Evolutionary conservation across 1,284 basidiomycete species (phyloP), one percentile per base, ranked within the genome.

Genomic region (Farysia itapuensis): DNA sequence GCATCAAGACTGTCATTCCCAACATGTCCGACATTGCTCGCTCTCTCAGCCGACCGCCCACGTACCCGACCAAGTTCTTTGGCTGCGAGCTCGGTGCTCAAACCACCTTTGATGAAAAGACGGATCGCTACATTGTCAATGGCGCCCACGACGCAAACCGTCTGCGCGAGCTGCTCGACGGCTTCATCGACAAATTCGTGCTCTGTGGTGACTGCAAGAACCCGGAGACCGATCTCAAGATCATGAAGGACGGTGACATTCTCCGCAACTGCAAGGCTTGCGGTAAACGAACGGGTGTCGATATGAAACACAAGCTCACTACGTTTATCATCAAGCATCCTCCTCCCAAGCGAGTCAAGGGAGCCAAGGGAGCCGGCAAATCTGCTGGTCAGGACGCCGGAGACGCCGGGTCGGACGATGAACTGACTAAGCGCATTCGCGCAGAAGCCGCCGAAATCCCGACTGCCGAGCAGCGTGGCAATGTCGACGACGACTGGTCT

Each of bases 1-100:
- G 95, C 64, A 98, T 99, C 81, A 99, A 99, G 82, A 99, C 95
- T 30, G 67, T 77, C 43, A 58, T 75, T 20, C 71, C 74, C 46
- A 99, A 99, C 81, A 97, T 99, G 92, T 86, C 90, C 59, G 95
- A 98, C 79, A 89, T 99, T 66, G 90, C 94, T 39, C 87, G 91
- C 49, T 91, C 95, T 30, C 84, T 99, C 71, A 90, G 87, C 77
- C 87, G 95, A 60, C 94, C 95, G 58, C 89, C 95, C 23, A 85
- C 90, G 40, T 94, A 97, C 78, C 89, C 94, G 42, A 97, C 93
- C 79, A 99, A 99, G 81, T 99, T 93, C 83, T 98, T 99, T 72
- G 95, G 95, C 31, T 94, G 88, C 78, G 95, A 99, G 79, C 87
- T 98, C 50, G 95, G 95, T 61, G 95, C 95, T 22, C 94, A 98